A percentile compares a stretch with the other conserved stretches of the same genome.
phyloP scores from a whole-genome alignment of 2,329 filamentous ascomycete genomes.

The Ophiostoma montium region DNA sequence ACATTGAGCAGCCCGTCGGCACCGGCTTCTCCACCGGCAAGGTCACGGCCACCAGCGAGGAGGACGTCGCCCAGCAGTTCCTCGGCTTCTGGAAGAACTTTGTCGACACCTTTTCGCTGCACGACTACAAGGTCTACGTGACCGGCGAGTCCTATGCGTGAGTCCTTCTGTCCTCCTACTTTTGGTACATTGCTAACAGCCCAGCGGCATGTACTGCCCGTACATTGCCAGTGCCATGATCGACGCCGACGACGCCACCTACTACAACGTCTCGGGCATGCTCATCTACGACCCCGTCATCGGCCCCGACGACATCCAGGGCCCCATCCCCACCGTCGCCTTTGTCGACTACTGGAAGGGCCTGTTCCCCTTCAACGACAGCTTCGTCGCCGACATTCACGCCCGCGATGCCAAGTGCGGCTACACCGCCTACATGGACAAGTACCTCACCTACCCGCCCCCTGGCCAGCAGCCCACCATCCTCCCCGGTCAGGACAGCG shows the following conservation, averaged over 20 bases:
- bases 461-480: conserved; percentile 40
- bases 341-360: conserved; percentile 47
- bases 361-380: conserved; percentile 50
- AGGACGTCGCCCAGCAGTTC: conserved; percentile 58
- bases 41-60: conserved; percentile 48
- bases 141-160: conserved; percentile 56
- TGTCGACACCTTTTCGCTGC: conserved; percentile 52
- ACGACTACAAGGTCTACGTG: conserved; percentile 57
- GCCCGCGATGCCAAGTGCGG: conserved; percentile 42
- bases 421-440: conserved; percentile 43
- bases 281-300: conserved; percentile 61
- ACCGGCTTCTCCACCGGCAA: conserved; percentile 57
- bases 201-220: conserved; percentile 46
- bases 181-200: background rate
- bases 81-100: conserved; percentile 71
- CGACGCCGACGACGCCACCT: conserved; percentile 46
- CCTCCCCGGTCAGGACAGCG: conserved; percentile 28
- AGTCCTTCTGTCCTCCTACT: conserved; percentile 1
- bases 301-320: conserved; percentile 32
- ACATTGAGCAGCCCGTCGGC: conserved; percentile 53
- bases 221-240: conserved; percentile 64
- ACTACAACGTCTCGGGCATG: conserved; percentile 55
- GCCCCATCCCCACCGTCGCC: conserved; percentile 34
- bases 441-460: conserved; percentile 56
- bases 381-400: conserved; percentile 37